Evolutionary conservation across 2,329 filamentous ascomycete genomes (phyloP).

Genomic region (Fragosphaeria purpurea): DNA sequence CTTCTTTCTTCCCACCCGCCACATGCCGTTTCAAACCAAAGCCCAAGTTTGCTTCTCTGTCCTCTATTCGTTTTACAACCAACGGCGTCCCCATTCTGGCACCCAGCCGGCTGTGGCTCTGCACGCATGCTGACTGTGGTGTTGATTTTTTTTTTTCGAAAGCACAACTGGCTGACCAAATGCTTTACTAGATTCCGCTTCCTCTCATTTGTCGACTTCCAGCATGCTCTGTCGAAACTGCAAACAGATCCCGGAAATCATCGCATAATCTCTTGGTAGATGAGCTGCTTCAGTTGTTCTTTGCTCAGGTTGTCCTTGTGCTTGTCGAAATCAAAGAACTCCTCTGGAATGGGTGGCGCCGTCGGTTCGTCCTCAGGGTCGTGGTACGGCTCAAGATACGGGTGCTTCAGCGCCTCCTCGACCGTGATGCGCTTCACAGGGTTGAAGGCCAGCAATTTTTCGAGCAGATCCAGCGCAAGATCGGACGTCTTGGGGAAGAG

Average conservation of each 20-base stretch:
- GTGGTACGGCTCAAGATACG: constrained; percentile 97
- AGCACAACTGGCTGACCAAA: background rate
- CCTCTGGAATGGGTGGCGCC: constrained; percentile 90
- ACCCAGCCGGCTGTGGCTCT: constrained; percentile 6
- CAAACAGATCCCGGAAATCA: constrained; percentile 18
- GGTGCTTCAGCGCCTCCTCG: constrained; percentile 92
- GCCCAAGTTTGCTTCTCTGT: background rate
- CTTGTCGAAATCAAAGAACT: constrained; percentile 99
- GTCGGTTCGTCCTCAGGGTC: constrained; percentile 98
- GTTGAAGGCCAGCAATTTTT: constrained; percentile 96
- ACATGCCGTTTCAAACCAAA: too few relatives aligned
- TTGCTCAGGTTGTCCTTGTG: constrained; percentile 99
- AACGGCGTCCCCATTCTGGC: too few relatives aligned
- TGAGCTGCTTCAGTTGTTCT: constrained; percentile 93
- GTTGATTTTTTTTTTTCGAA: background rate
- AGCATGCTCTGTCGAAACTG: too few relatives aligned
- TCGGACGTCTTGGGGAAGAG: constrained; percentile 99
- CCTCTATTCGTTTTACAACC: background rate
- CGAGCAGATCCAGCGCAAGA: constrained; percentile 80
- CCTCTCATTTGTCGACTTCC: background rate
- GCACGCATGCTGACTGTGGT: too few relatives aligned
- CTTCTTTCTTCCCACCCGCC: too few relatives aligned
- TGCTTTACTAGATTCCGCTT: background rate
- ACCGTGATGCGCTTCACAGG: constrained; percentile 97
- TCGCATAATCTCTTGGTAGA: constrained; percentile 92